These are phyloP conservation scores for Lactifluus hygrophoroides DNA, from an alignment of 768 basidiomycete species.

Conservation along the genomic window DNA sequence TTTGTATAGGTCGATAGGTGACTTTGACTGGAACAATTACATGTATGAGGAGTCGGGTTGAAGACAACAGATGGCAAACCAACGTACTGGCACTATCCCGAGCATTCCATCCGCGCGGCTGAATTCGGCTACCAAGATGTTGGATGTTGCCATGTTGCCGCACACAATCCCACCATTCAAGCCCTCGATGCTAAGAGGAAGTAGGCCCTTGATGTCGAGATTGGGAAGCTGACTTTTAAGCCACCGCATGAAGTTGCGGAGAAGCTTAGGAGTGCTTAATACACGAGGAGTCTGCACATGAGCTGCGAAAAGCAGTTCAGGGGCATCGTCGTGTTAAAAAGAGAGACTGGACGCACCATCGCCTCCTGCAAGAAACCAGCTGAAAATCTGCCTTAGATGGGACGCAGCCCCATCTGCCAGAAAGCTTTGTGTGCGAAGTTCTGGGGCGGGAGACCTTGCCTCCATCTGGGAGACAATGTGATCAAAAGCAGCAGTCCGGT, in stretches of 20 bases:
- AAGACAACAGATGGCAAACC: not conserved
- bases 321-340: too few relatives aligned
- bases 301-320: not conserved
- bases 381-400: slow-evolving; percentile 25
- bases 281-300: not conserved
- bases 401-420: slow-evolving; percentile 21
- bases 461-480: slow-evolving; percentile 74
- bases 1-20: slow-evolving; percentile 76
- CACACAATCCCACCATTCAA: slow-evolving; percentile 72
- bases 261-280: slow-evolving; percentile 26
- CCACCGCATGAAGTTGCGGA: slow-evolving; percentile 39
- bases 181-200: slow-evolving; percentile 78
- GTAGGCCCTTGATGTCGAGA: slow-evolving; percentile 71
- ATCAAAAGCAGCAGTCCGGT: slow-evolving; percentile 83
- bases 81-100: slow-evolving; percentile 62
- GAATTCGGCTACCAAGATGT: slow-evolving; percentile 76
- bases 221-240: slow-evolving; percentile 55
- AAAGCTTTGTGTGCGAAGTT: slow-evolving; percentile 14
- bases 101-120: slow-evolving; percentile 69
- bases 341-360: slow-evolving; percentile 22
- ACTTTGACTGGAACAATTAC: slow-evolving; percentile 51
- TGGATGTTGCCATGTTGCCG: slow-evolving; percentile 82
- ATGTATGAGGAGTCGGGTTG: not conserved
- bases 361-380: slow-evolving; percentile 22
- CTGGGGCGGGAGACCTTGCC: slow-evolving; percentile 25